Percentiles rank a stretch among this genome's conserved stretches.
Evolutionary conservation across 1,284 basidiomycete species (phyloP).

Genomic region (Heterobasidion irregulare): DNA sequence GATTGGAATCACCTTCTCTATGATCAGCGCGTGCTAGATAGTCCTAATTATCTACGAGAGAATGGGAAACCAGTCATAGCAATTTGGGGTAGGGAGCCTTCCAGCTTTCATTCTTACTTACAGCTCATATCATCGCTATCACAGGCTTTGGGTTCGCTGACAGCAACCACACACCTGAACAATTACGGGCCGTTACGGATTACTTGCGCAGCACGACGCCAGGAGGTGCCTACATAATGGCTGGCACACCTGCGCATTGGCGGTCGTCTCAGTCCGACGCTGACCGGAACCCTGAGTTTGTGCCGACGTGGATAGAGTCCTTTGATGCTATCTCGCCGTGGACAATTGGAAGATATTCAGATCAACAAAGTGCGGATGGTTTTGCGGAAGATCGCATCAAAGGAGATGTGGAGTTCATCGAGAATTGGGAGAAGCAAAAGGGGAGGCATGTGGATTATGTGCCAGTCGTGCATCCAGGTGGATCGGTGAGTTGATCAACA

Average conservation of each 20-base stretch:
- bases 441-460: constrained; percentile 41
- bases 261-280: constrained; percentile 58
- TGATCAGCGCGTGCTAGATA: constrained; percentile 52
- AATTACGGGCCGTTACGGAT: constrained; percentile 42
- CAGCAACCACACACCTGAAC: constrained; percentile 49
- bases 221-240: constrained; percentile 66
- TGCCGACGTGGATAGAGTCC: constrained; percentile 57
- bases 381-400: constrained; percentile 55
- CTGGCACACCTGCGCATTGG: constrained; percentile 62
- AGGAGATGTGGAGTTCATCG: constrained; percentile 51
- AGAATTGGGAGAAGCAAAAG: constrained; percentile 31
- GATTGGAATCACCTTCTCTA: constrained; percentile 66
- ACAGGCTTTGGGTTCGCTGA: constrained; percentile 61
- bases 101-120: not conserved
- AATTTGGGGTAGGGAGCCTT: constrained; percentile 46
- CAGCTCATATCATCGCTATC: not conserved
- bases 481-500: constrained; percentile 43
- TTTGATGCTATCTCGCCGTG: constrained; percentile 74
- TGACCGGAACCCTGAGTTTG: constrained; percentile 52
- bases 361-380: constrained; percentile 45
- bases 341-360: constrained; percentile 60
- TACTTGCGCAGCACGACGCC: constrained; percentile 54
- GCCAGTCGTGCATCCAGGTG: constrained; percentile 67
- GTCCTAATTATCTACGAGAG: constrained; percentile 63
- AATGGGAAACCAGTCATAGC: constrained; percentile 58